Percentiles rank a stretch among this genome's conserved stretches.
Conservation (phyloP, 2,329 filamentous ascomycete species). For the Magnaporthiopsis poae region DNA sequence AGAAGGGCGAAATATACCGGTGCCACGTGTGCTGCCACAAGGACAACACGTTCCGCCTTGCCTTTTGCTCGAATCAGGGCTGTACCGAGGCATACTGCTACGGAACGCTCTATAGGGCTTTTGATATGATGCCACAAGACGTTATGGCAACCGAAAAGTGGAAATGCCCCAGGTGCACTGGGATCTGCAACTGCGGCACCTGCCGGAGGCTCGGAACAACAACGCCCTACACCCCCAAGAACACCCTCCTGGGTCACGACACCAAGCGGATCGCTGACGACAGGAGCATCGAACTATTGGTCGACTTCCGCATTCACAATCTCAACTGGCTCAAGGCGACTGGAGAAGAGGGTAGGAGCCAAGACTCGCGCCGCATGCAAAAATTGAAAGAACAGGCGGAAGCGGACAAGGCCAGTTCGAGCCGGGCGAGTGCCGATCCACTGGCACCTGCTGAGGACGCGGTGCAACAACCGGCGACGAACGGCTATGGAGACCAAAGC, state of each 20-base stretch:
- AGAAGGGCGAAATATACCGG: conserved; percentile 43
- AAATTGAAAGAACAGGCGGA: conserved; percentile 46
- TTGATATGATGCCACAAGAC: conserved; percentile 76
- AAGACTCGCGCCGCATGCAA: conserved; percentile 48
- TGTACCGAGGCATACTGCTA: conserved; percentile 81
- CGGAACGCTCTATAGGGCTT: conserved; percentile 81
- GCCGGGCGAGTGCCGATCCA: not conserved
- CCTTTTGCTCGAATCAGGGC: conserved; percentile 58
- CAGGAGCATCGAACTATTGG: conserved; percentile 77
- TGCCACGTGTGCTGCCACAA: conserved; percentile 80
- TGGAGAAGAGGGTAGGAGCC: conserved; percentile 48
- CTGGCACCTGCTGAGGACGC: not conserved
- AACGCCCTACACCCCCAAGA: conserved; percentile 73
- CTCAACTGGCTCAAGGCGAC: conserved; percentile 63
- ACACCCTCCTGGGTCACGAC: conserved; percentile 80
- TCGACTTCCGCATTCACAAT: conserved; percentile 86
- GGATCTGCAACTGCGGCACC: conserved; percentile 75
- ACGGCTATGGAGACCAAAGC: conserved; percentile 25
- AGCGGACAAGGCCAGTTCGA: conserved; percentile 42
- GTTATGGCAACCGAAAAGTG: conserved; percentile 73
- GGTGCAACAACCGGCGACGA: conserved; percentile 16
- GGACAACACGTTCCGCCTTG: conserved; percentile 76
- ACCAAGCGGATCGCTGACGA: conserved; percentile 84
- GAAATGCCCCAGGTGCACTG: conserved; percentile 78
- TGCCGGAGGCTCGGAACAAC: conserved; percentile 62